Base-by-base conservation (phyloP, 2,329 filamentous ascomycete species). In the Microsporum ferrugineum region DNA sequence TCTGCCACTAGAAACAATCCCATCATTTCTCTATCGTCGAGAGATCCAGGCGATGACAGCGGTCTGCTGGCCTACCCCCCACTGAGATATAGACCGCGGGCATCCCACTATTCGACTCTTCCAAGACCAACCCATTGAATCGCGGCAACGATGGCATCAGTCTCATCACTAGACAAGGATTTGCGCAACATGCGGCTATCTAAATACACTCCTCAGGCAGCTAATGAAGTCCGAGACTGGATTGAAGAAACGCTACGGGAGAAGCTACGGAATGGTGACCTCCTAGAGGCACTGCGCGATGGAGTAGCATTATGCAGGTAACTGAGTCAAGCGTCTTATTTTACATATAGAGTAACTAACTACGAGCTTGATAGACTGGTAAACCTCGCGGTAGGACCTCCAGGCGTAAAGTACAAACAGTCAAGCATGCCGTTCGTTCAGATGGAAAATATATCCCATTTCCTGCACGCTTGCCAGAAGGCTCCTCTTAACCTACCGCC, bases 361-460 rank as follows among this genome's bases (percentile, higher is more conserved):
- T n/a, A 6, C 4, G 14, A n/a, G 5, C 17, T 43, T 43, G 39
- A 2, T 66, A 94, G 90, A 70, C 85, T 97, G 59, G 83, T 89
- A 69, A 97, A 96, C 71, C 80, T 92, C 61, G 88, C 84, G 36
- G 75, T 88, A 41, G 88, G 89, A 31, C 83, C 86, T 14, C 88
- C 89, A 0, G 87, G 87, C 36, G 83, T 96, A 76, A 90, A 87
- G 73, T 97, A 88, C 82, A 97, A 97, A 77, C 81, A 87, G 71
- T 96, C 91, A 0, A 77, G 85, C 45, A 97, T 97, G 92, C 94
- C 94, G 0, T 99, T 99, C 72, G 92, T 97, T 45, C 94, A 99
- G 75, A 97, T 97, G 91, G 94, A 99, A 75, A 99, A 99, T 73
- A 96, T 99, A 71, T 95, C 91, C 3, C 89, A 95, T 71, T 99